Base-by-base conservation (phyloP, 2,329 filamentous ascomycete genomes). In the Lasiodiplodia citricola region DNA sequence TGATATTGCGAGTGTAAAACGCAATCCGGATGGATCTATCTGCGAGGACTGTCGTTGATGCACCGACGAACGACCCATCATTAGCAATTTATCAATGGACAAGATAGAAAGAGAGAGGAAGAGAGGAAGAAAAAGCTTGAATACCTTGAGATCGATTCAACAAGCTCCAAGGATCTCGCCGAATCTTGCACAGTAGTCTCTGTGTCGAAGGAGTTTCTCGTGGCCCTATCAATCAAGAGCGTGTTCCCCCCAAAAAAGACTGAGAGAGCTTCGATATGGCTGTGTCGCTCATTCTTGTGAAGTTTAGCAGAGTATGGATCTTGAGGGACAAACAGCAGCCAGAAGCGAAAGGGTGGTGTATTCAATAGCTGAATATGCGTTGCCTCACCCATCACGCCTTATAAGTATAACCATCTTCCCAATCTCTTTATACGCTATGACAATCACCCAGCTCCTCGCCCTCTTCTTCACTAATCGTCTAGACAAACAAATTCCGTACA, bases 21-120 rank as follows among this genome's bases (percentile, higher is more conserved):
- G 73, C 50, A 78, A 79, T 67, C 70, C 75, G 4, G 78, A 79
- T 70, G 78, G 78, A 7, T 74, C 73, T 16, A 65, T 79, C 5
- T 81, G 79, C 66, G 78, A 80, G 60, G 79, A 80, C 62, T 80
- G 79, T 63, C 75, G 52, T 41, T 79, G 70, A 75, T 54, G 25
- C 8, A 2, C 6, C 28, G 14, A 6, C 23, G 23, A 31, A 10
- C 21, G 11, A 54, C 4, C 7, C 16, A 18, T 14, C 38, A 44
- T 14, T 44, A 44, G 38, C 38, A 5, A 44, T 3, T 47, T 8
- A 47, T 47, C 44, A 4, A 18, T 21, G 44, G 44, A 4, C n/a
- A n/a, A 11, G n/a, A 21, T 1, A 47, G n/a, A 21, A 35, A 35
- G 31, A 35, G 31, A 1, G 31, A 31, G 31, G 31, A 8, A 31